These are phyloP conservation scores for Gryganskiella cystojenkinii DNA, from an alignment of 192 early-diverging fungal genomes.

Conservation along the genomic window DNA sequence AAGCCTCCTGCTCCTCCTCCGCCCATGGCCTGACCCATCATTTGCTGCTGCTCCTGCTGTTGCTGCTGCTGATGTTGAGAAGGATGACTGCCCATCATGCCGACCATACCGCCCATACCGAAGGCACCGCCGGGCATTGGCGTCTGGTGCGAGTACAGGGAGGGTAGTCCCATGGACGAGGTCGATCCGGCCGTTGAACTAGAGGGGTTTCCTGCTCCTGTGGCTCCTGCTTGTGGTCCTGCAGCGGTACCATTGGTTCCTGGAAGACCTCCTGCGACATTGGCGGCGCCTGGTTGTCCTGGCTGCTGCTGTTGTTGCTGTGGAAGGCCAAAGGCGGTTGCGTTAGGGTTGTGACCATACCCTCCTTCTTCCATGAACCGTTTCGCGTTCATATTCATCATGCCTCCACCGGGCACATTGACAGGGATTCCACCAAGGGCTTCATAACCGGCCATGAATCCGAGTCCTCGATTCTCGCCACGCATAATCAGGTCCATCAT, in stretches of 20 bases:
- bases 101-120: constrained; percentile 19
- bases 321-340: constrained; percentile 12
- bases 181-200: constrained; percentile 15
- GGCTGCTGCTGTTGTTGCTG: neutral
- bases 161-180: constrained; percentile 13
- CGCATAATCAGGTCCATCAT: constrained; percentile 39
- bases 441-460: constrained; percentile 21
- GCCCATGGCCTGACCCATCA: constrained; percentile 34
- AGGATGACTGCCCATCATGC: constrained; percentile 25
- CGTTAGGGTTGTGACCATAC: constrained; percentile 15
- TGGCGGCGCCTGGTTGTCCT: neutral
- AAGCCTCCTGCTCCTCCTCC: constrained; percentile 10
- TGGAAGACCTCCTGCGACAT: neutral
- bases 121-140: constrained; percentile 26
- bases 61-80: too few relatives aligned
- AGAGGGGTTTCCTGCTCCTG: constrained; percentile 9
- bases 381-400: constrained; percentile 39
- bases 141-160: constrained; percentile 34
- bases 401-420: constrained; percentile 9
- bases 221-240: constrained; percentile 2
- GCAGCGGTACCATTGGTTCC: neutral
- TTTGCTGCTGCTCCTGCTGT: constrained; percentile 8
- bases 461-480: constrained; percentile 26
- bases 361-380: constrained; percentile 39
- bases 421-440: constrained; percentile 40